Percentiles rank a stretch among this genome's conserved stretches.
Conservation (phyloP, 495 filamentous ascomycete genomes). For the Podospora pseudopauciseta region DNA sequence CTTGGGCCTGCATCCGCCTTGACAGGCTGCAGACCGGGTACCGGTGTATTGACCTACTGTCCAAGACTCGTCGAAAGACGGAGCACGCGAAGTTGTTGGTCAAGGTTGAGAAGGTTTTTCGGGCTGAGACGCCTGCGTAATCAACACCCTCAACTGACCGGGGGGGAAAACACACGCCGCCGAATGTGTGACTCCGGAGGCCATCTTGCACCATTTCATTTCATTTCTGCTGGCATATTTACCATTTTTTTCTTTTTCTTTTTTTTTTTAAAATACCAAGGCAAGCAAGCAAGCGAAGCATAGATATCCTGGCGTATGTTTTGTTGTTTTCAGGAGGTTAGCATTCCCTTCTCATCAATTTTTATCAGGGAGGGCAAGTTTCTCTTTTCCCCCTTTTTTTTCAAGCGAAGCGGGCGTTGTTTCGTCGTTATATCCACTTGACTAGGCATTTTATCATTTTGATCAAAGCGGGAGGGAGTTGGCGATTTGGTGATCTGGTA, state of each 20-base stretch:
- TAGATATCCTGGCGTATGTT: background rate
- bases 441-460: too few species aligned
- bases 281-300: background rate
- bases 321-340: background rate
- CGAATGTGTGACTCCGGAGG: too few species aligned
- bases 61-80: constrained; percentile 44
- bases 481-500: background rate
- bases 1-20: constrained; percentile 86
- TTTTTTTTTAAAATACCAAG: background rate
- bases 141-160: too few species aligned
- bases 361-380: background rate
- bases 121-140: constrained; percentile 17
- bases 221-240: background rate
- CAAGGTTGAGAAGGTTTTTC: constrained; percentile 47
- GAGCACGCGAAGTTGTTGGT: constrained; percentile 64
- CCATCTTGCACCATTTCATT: background rate
- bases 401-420: background rate
- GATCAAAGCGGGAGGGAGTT: background rate
- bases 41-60: constrained; percentile 67
- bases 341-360: too few species aligned
- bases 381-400: background rate
- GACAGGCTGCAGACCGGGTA: constrained; percentile 76
- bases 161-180: too few species aligned
- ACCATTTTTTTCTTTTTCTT: constrained; percentile 4
- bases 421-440: background rate